Evolutionary conservation across 2,329 filamentous ascomycete species (phyloP), one percentile per base, ranked within the genome.

Genomic region (Xylariaceae sp.): DNA sequence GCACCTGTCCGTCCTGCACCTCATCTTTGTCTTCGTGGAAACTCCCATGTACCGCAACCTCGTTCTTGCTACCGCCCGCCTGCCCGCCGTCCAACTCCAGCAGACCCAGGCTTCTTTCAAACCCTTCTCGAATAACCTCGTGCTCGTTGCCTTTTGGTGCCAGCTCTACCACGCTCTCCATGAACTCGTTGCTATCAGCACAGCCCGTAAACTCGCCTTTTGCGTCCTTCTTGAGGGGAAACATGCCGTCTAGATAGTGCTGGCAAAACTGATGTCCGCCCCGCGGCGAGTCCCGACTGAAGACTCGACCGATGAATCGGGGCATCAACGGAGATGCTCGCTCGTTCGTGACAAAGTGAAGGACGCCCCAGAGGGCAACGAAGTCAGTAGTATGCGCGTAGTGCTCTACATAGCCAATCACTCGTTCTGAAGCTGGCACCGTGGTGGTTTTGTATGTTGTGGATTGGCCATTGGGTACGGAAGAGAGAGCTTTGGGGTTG

Each of bases 311-410:
- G 30, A 81, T 69, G 55, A 83, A 84, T 33, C 79, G 73, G 38
- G 80, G 78, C 46, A 82, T 71, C 1, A 60, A 60, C 19, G 50
- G 63, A 34, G 56, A 75, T 0, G 64, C 60, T 2, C 70, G 59
- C 18, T 65, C 63, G 38, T 75, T 72, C 19, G 65, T 71, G 2
- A 72, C 70, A 55, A 87, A 89, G 58, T 86, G 76, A 28, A 91
- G 67, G 4, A 89, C 79, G 1, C 87, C 87, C 74, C 84, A 87
- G 9, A 81, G 67, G 3, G 85, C 76, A 2, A 91, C 85, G 50
- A 88, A 86, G 53, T 93, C 87, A 13, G 72, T 75, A 8, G 74
- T 75, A 57, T 90, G 85, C 3, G 82, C 83, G 55, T 90, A 93
- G 62, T 93, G 87, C 63, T 93, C 87, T 30, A 93, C 83, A 50